Evolutionary conservation across 139 green algal genomes (phyloP).

Genomic region (Closterium sp.): DNA sequence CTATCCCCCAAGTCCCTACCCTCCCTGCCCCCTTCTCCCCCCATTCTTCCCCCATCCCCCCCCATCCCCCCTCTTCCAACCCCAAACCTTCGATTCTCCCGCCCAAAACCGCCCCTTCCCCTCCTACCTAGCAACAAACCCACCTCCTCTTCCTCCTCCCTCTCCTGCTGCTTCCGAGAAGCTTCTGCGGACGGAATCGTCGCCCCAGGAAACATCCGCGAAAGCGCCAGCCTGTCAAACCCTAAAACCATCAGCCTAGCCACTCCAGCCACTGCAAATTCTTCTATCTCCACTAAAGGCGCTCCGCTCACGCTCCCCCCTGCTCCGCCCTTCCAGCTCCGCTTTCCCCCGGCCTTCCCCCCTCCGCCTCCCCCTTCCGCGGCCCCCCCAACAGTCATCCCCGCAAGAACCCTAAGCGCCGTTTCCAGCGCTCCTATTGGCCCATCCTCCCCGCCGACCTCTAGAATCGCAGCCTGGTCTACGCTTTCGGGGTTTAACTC

Average conservation of each 20-base stretch:
- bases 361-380: slow-evolving; percentile 18
- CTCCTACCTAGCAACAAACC: slow-evolving; percentile 5
- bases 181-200: background rate
- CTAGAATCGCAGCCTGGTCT: background rate
- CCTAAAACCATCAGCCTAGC: slow-evolving; percentile 36
- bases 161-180: background rate
- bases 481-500: background rate
- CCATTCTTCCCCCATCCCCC: background rate
- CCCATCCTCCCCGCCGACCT: background rate
- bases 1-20: background rate
- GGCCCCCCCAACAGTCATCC: slow-evolving; percentile 28
- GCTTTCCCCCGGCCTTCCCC: background rate
- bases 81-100: slow-evolving; percentile 7
- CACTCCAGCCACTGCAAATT: slow-evolving; percentile 32
- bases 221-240: slow-evolving; percentile 17
- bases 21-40: background rate
- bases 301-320: slow-evolving; percentile 14
- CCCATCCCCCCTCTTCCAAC: background rate
- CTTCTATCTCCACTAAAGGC: slow-evolving; percentile 35
- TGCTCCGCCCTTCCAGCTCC: background rate
- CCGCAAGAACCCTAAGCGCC: background rate
- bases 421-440: background rate
- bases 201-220: background rate
- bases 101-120: slow-evolving; percentile 2
- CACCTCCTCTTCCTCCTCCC: slow-evolving; percentile 24